Conservation (phyloP, 2,329 filamentous ascomycete species). For the Knufia fluminis region DNA sequence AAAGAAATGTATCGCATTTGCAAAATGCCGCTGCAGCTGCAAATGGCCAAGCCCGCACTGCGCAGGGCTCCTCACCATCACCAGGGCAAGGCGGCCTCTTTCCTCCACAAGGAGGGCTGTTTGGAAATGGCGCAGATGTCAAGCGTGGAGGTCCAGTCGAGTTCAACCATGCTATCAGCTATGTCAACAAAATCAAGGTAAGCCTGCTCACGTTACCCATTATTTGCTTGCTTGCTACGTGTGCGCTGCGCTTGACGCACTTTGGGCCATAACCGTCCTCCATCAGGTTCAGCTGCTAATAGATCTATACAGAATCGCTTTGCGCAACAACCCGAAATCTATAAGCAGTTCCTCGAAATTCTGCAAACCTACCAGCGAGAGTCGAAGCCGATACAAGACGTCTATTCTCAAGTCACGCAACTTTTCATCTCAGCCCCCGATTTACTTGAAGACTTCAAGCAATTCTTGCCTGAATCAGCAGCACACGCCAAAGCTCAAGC, state of each 20-base stretch:
- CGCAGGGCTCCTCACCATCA: slow-evolving; percentile 38
- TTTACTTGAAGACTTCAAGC: slow-evolving; percentile 94
- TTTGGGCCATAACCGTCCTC: neutral
- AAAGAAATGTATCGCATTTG: slow-evolving; percentile 37
- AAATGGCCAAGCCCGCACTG: slow-evolving; percentile 39
- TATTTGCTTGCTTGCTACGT: neutral
- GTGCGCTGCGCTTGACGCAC: neutral
- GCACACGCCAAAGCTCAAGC: slow-evolving; percentile 56
- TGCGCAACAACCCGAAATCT: slow-evolving; percentile 91
- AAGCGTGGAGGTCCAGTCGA: slow-evolving; percentile 92
- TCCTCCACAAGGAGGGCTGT: slow-evolving; percentile 41
- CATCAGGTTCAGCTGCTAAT: neutral
- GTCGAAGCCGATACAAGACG: slow-evolving; percentile 96
- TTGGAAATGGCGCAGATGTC: slow-evolving; percentile 44
- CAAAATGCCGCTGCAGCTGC: slow-evolving; percentile 55
- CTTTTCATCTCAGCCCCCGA: slow-evolving; percentile 90
- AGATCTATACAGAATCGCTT: slow-evolving; percentile 68
- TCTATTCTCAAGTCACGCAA: slow-evolving; percentile 91
- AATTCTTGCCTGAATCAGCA: slow-evolving; percentile 88
- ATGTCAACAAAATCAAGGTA: slow-evolving; percentile 99
- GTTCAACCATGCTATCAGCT: slow-evolving; percentile 98
- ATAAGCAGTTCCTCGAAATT: slow-evolving; percentile 98
- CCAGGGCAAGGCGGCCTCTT: slow-evolving; percentile 27
- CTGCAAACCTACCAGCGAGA: slow-evolving; percentile 96
- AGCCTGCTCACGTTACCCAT: slow-evolving; percentile 24